Evolutionary conservation across 192 early-diverging fungal genomes (phyloP), one percentile per base, ranked within the genome.

Genomic region (Pilaira anomala): DNA sequence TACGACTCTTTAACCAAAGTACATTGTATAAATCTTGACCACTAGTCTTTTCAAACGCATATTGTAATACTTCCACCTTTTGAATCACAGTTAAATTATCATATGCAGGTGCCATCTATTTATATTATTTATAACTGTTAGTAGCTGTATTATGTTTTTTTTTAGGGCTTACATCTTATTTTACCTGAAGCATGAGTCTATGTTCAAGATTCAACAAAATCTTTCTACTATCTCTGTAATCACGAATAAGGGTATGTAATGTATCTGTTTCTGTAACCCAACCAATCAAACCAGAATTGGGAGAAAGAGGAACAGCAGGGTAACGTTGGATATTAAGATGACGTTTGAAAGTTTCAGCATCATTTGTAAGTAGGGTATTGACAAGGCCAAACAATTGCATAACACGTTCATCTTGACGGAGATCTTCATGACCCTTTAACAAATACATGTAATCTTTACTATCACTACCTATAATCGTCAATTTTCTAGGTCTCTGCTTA

Each of bases 311-410:
- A 60, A 95, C 90, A 36, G 91, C 94, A 16, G 95, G 86, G 75
- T 90, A 97, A 21, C 89, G 78, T 61, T 93, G 87, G 44, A 98
- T 98, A 30, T 82, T 87, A 18, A 98, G 77, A 73, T 96, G 94
- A 16, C 95, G 78, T 60, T 91, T 91, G 69, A 95, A 90, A 0
- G 95, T 96, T 60, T 96, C 92, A 0, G 89, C 67, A 68, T 97
- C 93, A 5, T 76, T 77, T 5, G 76, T 77, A 0, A 98, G 81
- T 22, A 97, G 68, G 3, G 93, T 95, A 73, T 97, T 98, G 41
- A 98, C 91, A 24, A 98, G 85, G 14, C 93, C 95, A 81, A 98
- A 98, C 33, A 97, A 68, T 74, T 98, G 96, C 95, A 98, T 98
- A 12, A 94, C 95, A 49, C 97, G 88, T 79, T 99, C 97, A 68